Evolutionary conservation across 2,329 filamentous ascomycete genomes (phyloP).

Genomic region (Penicillium olsonii): DNA sequence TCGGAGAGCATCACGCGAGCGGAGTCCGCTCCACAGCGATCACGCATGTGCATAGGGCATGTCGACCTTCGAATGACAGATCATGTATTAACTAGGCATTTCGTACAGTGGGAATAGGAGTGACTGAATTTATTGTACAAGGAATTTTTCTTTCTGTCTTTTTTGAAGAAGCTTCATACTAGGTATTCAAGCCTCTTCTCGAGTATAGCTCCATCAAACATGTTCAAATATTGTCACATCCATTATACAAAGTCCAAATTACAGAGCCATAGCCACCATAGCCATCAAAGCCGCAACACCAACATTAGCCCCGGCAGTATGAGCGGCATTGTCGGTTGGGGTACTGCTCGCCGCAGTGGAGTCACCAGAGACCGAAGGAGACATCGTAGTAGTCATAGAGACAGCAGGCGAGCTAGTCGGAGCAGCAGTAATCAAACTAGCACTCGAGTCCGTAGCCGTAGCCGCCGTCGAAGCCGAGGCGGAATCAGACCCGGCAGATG

Average conservation of each 20-base stretch:
- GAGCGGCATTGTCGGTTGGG: constrained; percentile 14
- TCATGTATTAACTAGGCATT: too few relatives aligned
- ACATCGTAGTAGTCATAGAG: constrained; percentile 13
- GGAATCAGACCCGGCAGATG: too few relatives aligned
- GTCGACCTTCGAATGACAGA: too few relatives aligned
- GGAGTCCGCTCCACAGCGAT: too few relatives aligned
- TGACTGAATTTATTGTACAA: too few relatives aligned
- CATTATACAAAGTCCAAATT: constrained; percentile 1
- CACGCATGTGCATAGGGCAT: too few relatives aligned
- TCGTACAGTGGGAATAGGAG: too few relatives aligned
- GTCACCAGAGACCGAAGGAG: constrained; percentile 1
- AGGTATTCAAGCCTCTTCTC: too few relatives aligned
- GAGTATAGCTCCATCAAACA: too few relatives aligned
- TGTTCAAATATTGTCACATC: neutral
- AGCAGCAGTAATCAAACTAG: constrained; percentile 12
- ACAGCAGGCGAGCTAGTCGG: constrained; percentile 7
- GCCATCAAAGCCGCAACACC: constrained; percentile 15
- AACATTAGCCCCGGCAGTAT: constrained; percentile 7
- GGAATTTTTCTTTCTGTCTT: too few relatives aligned
- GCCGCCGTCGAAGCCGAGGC: neutral
- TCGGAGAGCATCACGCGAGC: too few relatives aligned
- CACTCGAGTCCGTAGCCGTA: neutral
- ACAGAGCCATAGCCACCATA: constrained; percentile 17
- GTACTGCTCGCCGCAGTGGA: constrained; percentile 9
- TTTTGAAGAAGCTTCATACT: too few relatives aligned